Conservation (phyloP, 176 grass and related monocot species). For the Aegilops tauschii region DNA sequence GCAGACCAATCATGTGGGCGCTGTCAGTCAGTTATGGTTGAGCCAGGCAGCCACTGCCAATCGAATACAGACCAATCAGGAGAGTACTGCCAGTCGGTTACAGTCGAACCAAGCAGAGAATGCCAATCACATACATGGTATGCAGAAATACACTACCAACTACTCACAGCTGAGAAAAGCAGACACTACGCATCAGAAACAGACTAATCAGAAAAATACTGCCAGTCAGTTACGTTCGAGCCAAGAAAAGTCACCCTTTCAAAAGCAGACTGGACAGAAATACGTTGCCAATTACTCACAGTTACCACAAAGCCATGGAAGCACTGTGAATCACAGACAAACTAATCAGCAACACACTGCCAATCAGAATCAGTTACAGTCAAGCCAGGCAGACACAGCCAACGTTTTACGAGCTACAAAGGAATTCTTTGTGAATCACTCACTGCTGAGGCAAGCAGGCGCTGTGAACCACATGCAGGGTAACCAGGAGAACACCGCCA, state of each 20-base stretch:
- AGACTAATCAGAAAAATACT: conserved; percentile 19
- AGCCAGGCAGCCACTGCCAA: background rate
- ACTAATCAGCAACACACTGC: background rate
- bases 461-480: conserved; percentile 2
- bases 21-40: background rate
- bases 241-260: background rate
- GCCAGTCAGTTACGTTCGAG: background rate
- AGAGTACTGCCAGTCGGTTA: conserved; percentile 1
- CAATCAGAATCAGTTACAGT: conserved; percentile 1
- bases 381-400: background rate
- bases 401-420: background rate
- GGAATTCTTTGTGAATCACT: conserved; percentile 14
- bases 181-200: background rate
- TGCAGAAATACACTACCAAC: conserved; percentile 23
- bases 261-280: background rate
- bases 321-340: background rate
- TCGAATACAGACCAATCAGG: conserved; percentile 7
- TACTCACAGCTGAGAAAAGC: conserved; percentile 21
- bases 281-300: background rate
- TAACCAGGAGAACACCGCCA: background rate
- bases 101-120: conserved; percentile 10
- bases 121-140: background rate
- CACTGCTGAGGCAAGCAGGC: background rate
- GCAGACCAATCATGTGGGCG: background rate
- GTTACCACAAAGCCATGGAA: background rate